Evolutionary conservation across 1,284 basidiomycete species (phyloP).

Genomic region (Agroathelia rolfsii): DNA sequence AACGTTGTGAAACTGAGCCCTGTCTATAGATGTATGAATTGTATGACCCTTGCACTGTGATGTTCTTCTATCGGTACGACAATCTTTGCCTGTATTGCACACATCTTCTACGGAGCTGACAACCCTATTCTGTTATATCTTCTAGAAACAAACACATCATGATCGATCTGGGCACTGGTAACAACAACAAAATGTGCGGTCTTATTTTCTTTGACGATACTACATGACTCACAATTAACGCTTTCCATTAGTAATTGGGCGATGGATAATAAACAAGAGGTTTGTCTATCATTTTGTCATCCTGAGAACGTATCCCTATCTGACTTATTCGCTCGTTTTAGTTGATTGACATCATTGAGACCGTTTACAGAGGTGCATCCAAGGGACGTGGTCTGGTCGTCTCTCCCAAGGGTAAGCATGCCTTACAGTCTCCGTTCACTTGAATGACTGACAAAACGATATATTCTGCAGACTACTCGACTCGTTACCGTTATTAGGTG

Average conservation of each 20-base stretch:
- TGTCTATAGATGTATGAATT: slow-evolving; percentile 94
- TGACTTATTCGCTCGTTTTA: slow-evolving; percentile 22
- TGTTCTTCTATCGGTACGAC: slow-evolving; percentile 92
- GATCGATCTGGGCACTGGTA: slow-evolving; percentile 98
- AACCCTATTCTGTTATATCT: slow-evolving; percentile 1
- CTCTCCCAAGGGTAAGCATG: slow-evolving; percentile 77
- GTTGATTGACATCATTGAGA: slow-evolving; percentile 98
- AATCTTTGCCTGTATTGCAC: slow-evolving; percentile 4
- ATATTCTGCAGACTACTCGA: slow-evolving; percentile 62
- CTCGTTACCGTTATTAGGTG: slow-evolving; percentile 66
- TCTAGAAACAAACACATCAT: slow-evolving; percentile 97
- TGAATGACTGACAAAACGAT: background rate
- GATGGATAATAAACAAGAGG: slow-evolving; percentile 95
- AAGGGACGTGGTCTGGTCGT: slow-evolving; percentile 98
- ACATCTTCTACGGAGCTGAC: slow-evolving; percentile 4
- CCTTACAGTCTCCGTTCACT: background rate
- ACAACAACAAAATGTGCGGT: slow-evolving; percentile 97
- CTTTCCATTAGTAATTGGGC: slow-evolving; percentile 75
- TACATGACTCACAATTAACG: slow-evolving; percentile 6
- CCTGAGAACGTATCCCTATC: background rate
- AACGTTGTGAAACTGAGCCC: background rate
- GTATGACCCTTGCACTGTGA: slow-evolving; percentile 92
- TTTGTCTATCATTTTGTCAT: slow-evolving; percentile 23
- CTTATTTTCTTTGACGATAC: slow-evolving; percentile 1
- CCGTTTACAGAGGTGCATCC: slow-evolving; percentile 94